These are phyloP conservation scores for Scheffersomyces segobiensis DNA, from an alignment of 1,139 yeast species.

Conservation along the genomic window DNA sequence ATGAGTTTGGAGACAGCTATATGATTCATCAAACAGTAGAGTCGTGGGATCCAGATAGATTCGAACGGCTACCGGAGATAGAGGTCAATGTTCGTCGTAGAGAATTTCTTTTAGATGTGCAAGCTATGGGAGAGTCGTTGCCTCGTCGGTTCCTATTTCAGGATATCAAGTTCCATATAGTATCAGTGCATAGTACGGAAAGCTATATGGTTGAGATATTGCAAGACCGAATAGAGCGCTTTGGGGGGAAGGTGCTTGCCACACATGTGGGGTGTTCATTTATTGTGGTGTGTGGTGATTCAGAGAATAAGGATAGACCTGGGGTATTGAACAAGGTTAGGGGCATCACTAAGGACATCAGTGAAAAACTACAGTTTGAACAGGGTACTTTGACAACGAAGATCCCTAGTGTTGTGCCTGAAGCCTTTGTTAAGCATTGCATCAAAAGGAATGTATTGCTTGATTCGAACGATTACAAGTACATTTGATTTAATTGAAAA, in stretches of 20 bases:
- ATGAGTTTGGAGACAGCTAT: constrained; percentile 58
- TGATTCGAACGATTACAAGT: constrained; percentile 45
- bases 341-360: constrained; percentile 19
- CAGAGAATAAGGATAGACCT: constrained; percentile 7
- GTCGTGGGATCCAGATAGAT: constrained; percentile 1
- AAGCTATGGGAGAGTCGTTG: constrained; percentile 9
- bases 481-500: constrained; percentile 4
- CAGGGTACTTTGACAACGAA: constrained; percentile 16
- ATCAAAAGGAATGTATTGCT: constrained; percentile 40
- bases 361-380: constrained; percentile 17
- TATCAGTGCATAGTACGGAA: constrained; percentile 4
- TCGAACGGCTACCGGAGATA: constrained; percentile 7
- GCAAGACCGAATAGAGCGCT: constrained; percentile 26
- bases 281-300: constrained; percentile 19
- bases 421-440: constrained; percentile 43
- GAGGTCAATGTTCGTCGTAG: constrained; percentile 8
- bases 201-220: constrained; percentile 5
- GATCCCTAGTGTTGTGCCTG: constrained; percentile 51
- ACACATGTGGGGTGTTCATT: constrained; percentile 21
- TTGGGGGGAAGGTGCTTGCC: constrained; percentile 29
- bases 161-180: constrained; percentile 24
- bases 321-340: constrained; percentile 9
- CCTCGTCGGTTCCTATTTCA: constrained; percentile 24
- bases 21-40: constrained; percentile 18
- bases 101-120: constrained; percentile 8